Base-by-base conservation (phyloP, 2,329 filamentous ascomycete species). In the Aureobasidium sp. region DNA sequence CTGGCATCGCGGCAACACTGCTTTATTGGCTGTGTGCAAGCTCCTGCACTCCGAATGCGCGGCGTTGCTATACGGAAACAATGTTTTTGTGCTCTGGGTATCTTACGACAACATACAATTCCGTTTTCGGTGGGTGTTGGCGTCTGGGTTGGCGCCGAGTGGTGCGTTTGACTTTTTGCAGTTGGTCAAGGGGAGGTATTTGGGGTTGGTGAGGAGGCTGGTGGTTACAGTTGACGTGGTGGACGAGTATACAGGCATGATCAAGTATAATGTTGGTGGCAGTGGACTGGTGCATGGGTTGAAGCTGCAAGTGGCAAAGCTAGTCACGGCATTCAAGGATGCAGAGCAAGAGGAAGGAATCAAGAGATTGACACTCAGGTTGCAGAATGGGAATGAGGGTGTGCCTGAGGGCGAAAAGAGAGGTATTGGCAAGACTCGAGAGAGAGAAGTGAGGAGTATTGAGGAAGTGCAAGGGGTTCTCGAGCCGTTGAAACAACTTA, bases 211-310 rank as follows among this genome's bases (percentile, higher is more conserved):
- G 8, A 75, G 71, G 66, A 70, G 74, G 34, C 75, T 77, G 39
- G 62, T 78, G 45, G 67, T 81, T 9, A 76, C 75, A 51, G 72
- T 81, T 2, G 77, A 80, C 68, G 75, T 76, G 58, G 76, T 80
- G 29, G 79, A 81, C 66, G 72, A 73, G 44, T 81, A 81, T 59
- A 79, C 77, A 0, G 79, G 78, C 4, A 79, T 79, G 78, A 77
- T 80, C 64, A 81, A 80, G 66, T 81, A 77, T 66, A 81, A 81
- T 65, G 78, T 76, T n/a, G 71, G 74, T 1, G 79, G 78, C 0
- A 68, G 72, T 29, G 78, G 78, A 0, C 65, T 81, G 41, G 73
- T 74, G 2, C 74, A 75, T 31, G 78, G 78, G 0, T 69, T 81
- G 31, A 64, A 70, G 27, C 67, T 68, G 22, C 76, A 77, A 59